Base-by-base conservation (phyloP, 208 protist genomes). In the Wallacemonas sp. region DNA sequence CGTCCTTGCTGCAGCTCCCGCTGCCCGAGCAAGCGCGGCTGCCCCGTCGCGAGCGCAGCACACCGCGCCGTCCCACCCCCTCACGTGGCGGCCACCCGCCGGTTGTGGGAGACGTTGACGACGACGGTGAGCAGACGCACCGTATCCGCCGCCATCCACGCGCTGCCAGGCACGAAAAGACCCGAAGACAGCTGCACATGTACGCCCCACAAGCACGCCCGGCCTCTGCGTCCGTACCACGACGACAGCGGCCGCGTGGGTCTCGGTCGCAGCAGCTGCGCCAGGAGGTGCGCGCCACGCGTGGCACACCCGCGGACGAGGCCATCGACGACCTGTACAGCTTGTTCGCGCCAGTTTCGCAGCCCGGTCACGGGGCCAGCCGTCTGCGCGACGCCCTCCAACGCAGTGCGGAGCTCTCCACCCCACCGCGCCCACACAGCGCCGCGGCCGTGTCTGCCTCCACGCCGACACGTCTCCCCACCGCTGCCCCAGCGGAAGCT, bases 131-230 rank as follows among this genome's bases (percentile, higher is more conserved):
- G n/a, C n/a, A n/a, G n/a, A n/a, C n/a, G n/a, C n/a, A n/a, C n/a
- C n/a, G n/a, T n/a, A n/a, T n/a, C n/a, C n/a, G n/a, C n/a, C n/a
- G n/a, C n/a, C n/a, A n/a, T n/a, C n/a, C n/a, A n/a, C n/a, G n/a
- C n/a, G n/a, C n/a, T n/a, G n/a, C n/a, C n/a, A 7, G 36, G 36
- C 36, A 54, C 44, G 10, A 7, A 0, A 28, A 33, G 14, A 33
- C 28, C 26, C 44, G 29, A 33, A 25, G 38, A 20, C 31, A 55
- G 23, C 45, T 59, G 2, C 7, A 33, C 52, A 41, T 41, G 52
- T 59, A 59, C 52, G 26, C 52, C 36, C 52, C 52, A 41, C 52
- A 59, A 23, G 52, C 52, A 3, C 48, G 48, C n/a, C 8, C n/a
- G 3, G 14, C 48, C 7, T 55, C 48, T 8, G 7, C 48, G 8